A percentile compares a stretch with the other conserved stretches of the same genome.
These are phyloP conservation scores for Beauveria caledonica DNA, from an alignment of 2,329 filamentous ascomycete species.

Conservation along the genomic window DNA sequence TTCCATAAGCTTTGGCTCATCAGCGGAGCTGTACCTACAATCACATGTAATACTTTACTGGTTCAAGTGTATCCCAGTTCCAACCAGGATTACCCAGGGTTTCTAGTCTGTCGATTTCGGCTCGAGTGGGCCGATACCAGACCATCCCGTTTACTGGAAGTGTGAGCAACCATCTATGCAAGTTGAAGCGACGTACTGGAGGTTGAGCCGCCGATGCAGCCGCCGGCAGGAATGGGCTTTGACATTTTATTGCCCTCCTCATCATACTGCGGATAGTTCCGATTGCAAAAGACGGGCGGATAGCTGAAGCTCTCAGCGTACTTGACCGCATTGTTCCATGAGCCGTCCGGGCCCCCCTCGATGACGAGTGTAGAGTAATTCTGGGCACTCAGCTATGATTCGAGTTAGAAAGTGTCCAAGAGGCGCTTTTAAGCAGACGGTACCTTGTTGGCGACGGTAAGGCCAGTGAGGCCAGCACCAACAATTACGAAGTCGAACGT, in stretches of 20 bases:
- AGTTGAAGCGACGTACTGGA: constrained; percentile 15
- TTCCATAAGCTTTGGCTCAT: constrained; percentile 13
- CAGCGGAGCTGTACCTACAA: constrained; percentile 10
- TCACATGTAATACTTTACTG: constrained; percentile 16
- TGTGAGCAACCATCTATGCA: neutral
- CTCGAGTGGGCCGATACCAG: constrained; percentile 17
- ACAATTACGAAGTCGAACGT: constrained; percentile 27
- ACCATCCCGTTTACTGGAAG: constrained; percentile 19
- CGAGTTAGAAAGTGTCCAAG: neutral
- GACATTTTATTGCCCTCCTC: constrained; percentile 14
- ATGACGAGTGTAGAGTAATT: constrained; percentile 18
- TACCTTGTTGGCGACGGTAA: constrained; percentile 17
- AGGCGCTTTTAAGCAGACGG: neutral
- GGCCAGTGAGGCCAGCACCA: constrained; percentile 30
- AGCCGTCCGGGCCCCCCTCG: constrained; percentile 18
- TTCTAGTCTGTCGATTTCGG: constrained; percentile 18
- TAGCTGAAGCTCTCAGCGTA: constrained; percentile 14
- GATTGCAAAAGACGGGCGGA: constrained; percentile 16
- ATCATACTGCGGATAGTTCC: constrained; percentile 16
- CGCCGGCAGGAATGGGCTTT: constrained; percentile 15
- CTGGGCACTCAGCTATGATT: constrained; percentile 14
- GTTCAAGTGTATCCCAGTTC: constrained; percentile 26
- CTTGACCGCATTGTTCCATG: constrained; percentile 16
- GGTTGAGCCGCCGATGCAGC: constrained; percentile 19
- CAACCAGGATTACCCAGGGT: constrained; percentile 19